Evolutionary conservation across 1,284 basidiomycete genomes (phyloP).

Genomic region (Ganoderma resinaceum): DNA sequence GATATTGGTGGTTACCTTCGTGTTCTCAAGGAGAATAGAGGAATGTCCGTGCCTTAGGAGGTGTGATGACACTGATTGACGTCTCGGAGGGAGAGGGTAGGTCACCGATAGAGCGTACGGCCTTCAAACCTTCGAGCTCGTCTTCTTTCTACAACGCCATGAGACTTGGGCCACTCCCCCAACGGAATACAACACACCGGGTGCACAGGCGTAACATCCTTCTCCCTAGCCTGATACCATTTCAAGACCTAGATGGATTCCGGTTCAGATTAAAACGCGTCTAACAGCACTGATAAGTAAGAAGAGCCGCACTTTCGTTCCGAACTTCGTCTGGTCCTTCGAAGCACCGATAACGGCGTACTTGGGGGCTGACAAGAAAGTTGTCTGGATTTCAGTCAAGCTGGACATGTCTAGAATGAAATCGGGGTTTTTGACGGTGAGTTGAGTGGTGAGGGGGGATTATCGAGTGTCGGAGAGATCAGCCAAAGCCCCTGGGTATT

Average conservation of each 20-base stretch:
- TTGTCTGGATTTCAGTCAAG: constrained; percentile 51
- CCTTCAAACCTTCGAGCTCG: constrained; percentile 67
- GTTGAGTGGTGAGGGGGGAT: background rate
- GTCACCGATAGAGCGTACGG: constrained; percentile 60
- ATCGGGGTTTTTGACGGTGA: background rate
- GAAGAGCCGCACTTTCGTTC: constrained; percentile 65
- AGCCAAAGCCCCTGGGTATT: constrained; percentile 20
- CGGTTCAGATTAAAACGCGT: background rate
- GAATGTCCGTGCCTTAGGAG: constrained; percentile 60
- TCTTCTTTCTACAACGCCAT: constrained; percentile 58
- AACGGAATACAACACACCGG: constrained; percentile 47
- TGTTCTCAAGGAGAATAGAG: background rate
- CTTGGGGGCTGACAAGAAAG: constrained; percentile 65
- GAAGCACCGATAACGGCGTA: constrained; percentile 85
- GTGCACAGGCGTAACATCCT: constrained; percentile 75
- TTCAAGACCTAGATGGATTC: constrained; percentile 60
- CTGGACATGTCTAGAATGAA: constrained; percentile 33
- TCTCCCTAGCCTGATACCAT: constrained; percentile 74
- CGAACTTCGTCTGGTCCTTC: constrained; percentile 77
- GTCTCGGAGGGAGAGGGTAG: constrained; percentile 73
- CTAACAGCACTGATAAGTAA: background rate
- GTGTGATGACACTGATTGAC: constrained; percentile 82
- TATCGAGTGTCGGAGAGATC: constrained; percentile 12
- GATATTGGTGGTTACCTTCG: background rate
- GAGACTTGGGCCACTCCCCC: background rate